Conservation (phyloP, 306 rosid genomes). For the Rosa chinensis region DNA sequence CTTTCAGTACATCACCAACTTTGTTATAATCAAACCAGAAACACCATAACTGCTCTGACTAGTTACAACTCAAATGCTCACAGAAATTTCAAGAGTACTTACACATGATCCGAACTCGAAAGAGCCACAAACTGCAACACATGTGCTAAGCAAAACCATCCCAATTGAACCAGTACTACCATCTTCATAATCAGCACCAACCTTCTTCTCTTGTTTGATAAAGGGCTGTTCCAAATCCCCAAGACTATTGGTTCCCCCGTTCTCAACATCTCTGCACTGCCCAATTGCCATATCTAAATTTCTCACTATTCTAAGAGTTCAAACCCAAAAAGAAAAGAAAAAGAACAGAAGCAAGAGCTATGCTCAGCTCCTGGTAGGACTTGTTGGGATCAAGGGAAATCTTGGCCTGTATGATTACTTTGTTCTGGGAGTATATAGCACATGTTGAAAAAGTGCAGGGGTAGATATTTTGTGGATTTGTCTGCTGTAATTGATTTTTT, state of each 20-base stretch:
- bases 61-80: neutral
- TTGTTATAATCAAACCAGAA: neutral
- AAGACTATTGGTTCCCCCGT: conserved; percentile 31
- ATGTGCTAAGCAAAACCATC: conserved; percentile 74
- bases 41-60: neutral
- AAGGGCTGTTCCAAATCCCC: conserved; percentile 52
- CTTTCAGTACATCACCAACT: conserved; percentile 17
- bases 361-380: neutral
- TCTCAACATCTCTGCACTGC: conserved; percentile 49
- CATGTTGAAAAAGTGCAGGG: neutral
- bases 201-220: conserved; percentile 24
- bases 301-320: neutral
- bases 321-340: neutral
- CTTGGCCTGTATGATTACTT: neutral
- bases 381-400: neutral
- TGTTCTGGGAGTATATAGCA: neutral
- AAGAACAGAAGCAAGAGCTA: neutral
- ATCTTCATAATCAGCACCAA: conserved; percentile 11
- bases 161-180: conserved; percentile 46
- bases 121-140: conserved; percentile 80
- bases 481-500: conserved; percentile 15
- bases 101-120: conserved; percentile 86
- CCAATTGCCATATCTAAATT: conserved; percentile 48
- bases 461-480: conserved; percentile 3
- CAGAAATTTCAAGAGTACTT: conserved; percentile 23